These are phyloP conservation scores for Lachnellula arida DNA, from an alignment of 2,329 filamentous ascomycete genomes.

Conservation along the genomic window DNA sequence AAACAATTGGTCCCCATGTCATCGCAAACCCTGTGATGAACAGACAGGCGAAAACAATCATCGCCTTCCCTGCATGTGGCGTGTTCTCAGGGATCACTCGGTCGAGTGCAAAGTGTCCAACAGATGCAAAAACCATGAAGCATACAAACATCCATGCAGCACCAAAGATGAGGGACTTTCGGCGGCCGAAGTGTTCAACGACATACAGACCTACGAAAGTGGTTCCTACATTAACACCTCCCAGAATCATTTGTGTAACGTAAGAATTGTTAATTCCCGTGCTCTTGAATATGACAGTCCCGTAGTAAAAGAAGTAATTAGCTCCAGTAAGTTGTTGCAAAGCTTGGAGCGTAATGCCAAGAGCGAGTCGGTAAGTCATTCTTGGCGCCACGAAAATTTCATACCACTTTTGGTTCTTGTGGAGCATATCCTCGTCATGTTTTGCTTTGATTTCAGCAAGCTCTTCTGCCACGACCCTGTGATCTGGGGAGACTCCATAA, in stretches of 20 bases:
- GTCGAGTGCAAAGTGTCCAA: slow-evolving; percentile 12
- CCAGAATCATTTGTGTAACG: slow-evolving; percentile 60
- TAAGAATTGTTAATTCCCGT: slow-evolving; percentile 57
- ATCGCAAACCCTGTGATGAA: slow-evolving; percentile 67
- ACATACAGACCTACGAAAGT: slow-evolving; percentile 45
- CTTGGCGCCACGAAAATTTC: slow-evolving; percentile 59
- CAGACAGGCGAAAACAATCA: slow-evolving; percentile 67
- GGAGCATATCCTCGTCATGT: slow-evolving; percentile 71
- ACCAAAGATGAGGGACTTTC: slow-evolving; percentile 59
- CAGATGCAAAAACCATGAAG: slow-evolving; percentile 17
- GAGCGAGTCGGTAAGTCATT: slow-evolving; percentile 56
- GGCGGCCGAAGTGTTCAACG: slow-evolving; percentile 62
- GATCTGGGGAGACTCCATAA: slow-evolving; percentile 42
- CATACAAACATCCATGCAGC: slow-evolving; percentile 63
- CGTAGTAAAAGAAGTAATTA: slow-evolving; percentile 57
- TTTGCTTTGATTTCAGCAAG: slow-evolving; percentile 41
- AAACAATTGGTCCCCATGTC: slow-evolving; percentile 64
- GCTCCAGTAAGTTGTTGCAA: slow-evolving; percentile 63
- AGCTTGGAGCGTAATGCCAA: slow-evolving; percentile 60
- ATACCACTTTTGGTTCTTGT: slow-evolving; percentile 43
- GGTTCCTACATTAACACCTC: slow-evolving; percentile 58
- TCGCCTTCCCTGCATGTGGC: slow-evolving; percentile 51
- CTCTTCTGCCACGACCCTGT: slow-evolving; percentile 40
- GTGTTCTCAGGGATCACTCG: slow-evolving; percentile 45
- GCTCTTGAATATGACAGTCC: slow-evolving; percentile 59